These are phyloP conservation scores for Chaetoceros tenuissimus DNA, from an alignment of 108 stramenopile species.

Conservation along the genomic window DNA sequence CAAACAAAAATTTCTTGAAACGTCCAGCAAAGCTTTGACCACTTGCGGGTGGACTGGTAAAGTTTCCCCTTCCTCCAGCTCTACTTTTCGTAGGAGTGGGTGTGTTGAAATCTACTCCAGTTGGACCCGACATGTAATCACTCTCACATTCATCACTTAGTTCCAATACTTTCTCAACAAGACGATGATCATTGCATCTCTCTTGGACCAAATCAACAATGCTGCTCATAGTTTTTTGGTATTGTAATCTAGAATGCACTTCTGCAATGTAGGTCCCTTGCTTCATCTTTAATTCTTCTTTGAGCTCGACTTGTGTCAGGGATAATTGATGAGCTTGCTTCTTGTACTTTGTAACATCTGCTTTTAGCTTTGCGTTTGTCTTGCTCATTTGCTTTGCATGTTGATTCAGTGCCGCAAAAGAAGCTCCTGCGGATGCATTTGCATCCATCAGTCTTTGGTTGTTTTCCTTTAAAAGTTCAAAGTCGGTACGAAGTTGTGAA, in stretches of 20 bases:
- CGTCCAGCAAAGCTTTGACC: neutral
- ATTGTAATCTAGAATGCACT: constrained; percentile 50
- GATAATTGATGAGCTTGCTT: constrained; percentile 24
- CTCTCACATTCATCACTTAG: constrained; percentile 46
- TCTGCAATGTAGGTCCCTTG: constrained; percentile 54
- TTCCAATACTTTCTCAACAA: constrained; percentile 45
- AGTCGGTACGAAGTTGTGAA: constrained; percentile 42
- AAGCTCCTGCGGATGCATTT: constrained; percentile 59
- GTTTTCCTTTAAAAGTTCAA: constrained; percentile 57
- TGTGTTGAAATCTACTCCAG: neutral
- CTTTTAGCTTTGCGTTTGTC: constrained; percentile 30
- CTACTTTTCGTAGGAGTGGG: neutral
- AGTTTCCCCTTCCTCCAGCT: neutral
- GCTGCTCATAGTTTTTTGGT: constrained; percentile 40
- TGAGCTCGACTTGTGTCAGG: constrained; percentile 38
- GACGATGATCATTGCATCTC: constrained; percentile 33
- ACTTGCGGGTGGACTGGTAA: neutral
- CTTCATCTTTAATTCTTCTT: constrained; percentile 63
- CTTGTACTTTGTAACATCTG: constrained; percentile 29
- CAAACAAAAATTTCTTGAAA: constrained; percentile 1
- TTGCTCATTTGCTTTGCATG: constrained; percentile 54
- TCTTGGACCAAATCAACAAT: constrained; percentile 53
- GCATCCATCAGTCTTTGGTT: constrained; percentile 66
- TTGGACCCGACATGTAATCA: constrained; percentile 14
- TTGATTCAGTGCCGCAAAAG: constrained; percentile 61